phyloP scores from a whole-genome alignment of 331 rosid species.

The Malus hybrid region DNA sequence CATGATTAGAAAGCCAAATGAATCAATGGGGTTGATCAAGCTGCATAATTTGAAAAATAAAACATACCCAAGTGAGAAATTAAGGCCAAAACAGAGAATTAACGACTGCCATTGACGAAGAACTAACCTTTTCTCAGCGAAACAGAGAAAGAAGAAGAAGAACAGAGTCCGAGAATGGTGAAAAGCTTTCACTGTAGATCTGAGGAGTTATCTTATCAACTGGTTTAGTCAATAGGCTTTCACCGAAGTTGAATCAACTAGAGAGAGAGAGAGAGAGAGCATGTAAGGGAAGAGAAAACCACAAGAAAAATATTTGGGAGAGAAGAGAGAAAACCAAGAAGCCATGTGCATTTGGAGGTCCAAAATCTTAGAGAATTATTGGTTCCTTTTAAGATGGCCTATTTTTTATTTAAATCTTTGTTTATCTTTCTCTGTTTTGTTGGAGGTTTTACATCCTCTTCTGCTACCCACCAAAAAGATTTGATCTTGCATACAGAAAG shows the following conservation, averaged over 20 bases:
- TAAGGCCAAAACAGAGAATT: slow-evolving; percentile 11
- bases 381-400: slow-evolving; percentile 16
- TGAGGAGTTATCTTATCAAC: slow-evolving; percentile 53
- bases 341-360: slow-evolving; percentile 87
- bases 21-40: slow-evolving; percentile 10
- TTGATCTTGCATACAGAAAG: not conserved
- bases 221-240: slow-evolving; percentile 52
- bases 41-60: not conserved
- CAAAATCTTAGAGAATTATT: slow-evolving; percentile 49
- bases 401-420: not conserved
- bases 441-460: slow-evolving; percentile 16
- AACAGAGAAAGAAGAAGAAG: slow-evolving; percentile 18
- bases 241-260: slow-evolving; percentile 22
- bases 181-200: slow-evolving; percentile 56
- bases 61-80: slow-evolving; percentile 4
- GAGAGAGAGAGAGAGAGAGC: slow-evolving; percentile 34
- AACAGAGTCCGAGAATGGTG: slow-evolving; percentile 34
- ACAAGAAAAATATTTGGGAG: slow-evolving; percentile 23
- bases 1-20: slow-evolving; percentile 3
- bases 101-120: not conserved
- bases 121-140: slow-evolving; percentile 30
- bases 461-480: not conserved
- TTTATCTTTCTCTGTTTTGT: slow-evolving; percentile 3
- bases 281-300: slow-evolving; percentile 46
- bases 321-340: slow-evolving; percentile 68